A percentile compares a stretch with the other conserved stretches of the same genome.
Conservation (phyloP, 805 yeast species). For the Candida saitoana region DNA sequence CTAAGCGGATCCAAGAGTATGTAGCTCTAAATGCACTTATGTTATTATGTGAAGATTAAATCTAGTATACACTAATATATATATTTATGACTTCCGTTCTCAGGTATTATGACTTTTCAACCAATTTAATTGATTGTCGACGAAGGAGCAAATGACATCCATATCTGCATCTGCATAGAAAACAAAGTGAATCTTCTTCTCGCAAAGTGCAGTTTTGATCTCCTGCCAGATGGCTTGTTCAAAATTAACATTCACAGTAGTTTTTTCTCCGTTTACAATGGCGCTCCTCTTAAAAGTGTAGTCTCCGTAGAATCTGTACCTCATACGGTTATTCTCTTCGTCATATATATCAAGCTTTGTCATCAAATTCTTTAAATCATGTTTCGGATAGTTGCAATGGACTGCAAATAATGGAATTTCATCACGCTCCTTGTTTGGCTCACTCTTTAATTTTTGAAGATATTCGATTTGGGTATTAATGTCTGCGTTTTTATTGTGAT, state of each 20-base stretch:
- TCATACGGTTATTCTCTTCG: constrained; percentile 17
- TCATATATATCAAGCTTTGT: constrained; percentile 24
- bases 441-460: constrained; percentile 15
- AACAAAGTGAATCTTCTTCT: constrained; percentile 18
- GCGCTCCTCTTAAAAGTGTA: constrained; percentile 15
- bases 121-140: constrained; percentile 25
- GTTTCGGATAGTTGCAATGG: constrained; percentile 35
- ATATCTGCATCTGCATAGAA: constrained; percentile 20
- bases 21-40: too few species aligned
- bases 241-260: constrained; percentile 19
- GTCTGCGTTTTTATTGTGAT: constrained; percentile 9
- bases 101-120: too few species aligned
- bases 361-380: constrained; percentile 27
- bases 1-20: too few species aligned
- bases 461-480: constrained; percentile 21
- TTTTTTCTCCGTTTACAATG: constrained; percentile 6
- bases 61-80: too few species aligned
- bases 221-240: constrained; percentile 30
- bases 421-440: constrained; percentile 15
- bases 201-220: constrained; percentile 25
- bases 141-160: constrained; percentile 23
- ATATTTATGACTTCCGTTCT: background rate
- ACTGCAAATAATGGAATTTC: constrained; percentile 24
- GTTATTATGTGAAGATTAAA: too few species aligned
- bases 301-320: constrained; percentile 25